Percentiles rank a stretch among this genome's conserved stretches.
phyloP scores from a whole-genome alignment of 768 basidiomycete genomes.

The Trametes cubensis region DNA sequence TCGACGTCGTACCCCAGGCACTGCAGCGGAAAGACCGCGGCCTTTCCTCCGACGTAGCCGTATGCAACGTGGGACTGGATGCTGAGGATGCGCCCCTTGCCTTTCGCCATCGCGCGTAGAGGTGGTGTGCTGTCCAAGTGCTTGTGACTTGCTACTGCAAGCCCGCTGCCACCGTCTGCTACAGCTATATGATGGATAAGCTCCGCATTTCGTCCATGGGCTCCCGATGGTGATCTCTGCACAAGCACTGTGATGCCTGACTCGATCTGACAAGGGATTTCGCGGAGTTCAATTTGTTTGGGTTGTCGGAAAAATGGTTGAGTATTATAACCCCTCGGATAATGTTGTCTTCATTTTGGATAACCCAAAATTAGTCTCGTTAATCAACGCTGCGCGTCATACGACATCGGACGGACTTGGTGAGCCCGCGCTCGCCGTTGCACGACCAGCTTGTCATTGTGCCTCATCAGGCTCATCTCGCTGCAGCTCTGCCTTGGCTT shows the following conservation, averaged over 20 bases:
- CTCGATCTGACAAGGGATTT: background rate
- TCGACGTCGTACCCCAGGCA: conserved; percentile 95
- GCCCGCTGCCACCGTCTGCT: background rate
- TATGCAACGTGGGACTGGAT: conserved; percentile 93
- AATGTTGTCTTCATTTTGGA: background rate
- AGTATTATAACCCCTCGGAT: no score
- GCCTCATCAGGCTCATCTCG: no score
- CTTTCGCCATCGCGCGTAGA: conserved; percentile 17
- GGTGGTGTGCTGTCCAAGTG: conserved; percentile 5
- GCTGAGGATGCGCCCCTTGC: conserved; percentile 68
- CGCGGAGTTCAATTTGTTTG: background rate
- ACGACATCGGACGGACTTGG: background rate
- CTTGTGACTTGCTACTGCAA: background rate
- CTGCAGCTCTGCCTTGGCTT: no score
- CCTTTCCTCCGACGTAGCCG: conserved; percentile 91
- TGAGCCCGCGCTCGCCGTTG: no score
- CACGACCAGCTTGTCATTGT: background rate
- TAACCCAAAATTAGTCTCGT: background rate
- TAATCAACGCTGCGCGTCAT: conserved; percentile 11
- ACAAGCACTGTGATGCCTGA: background rate
- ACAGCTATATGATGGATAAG: background rate
- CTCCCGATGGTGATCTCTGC: no score
- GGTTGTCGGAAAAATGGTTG: background rate
- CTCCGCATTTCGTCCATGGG: no score
- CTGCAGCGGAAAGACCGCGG: conserved; percentile 76